Evolutionary conservation across 202 grass and related monocot genomes (phyloP), one percentile per base, ranked within the genome.

Genomic region (Setaria italica): DNA sequence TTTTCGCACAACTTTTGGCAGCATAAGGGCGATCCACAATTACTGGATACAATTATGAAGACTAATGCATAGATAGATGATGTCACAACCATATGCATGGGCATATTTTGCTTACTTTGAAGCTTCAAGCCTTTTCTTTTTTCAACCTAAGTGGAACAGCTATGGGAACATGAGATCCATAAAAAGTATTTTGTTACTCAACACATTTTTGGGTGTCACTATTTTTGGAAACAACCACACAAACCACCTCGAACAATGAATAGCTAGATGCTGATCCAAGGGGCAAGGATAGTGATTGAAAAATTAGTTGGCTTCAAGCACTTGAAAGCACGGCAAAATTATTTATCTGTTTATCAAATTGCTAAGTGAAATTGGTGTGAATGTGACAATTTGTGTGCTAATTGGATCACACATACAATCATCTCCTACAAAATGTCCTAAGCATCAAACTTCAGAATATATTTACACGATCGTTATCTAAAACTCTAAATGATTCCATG

Each of bases 1-100:
- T 15, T 15, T 67, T 42, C 41, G 68, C 11, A 42, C 39, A 32
- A 4, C 55, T 56, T 62, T 2, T 14, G 56, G 34, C 9, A 62
- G 50, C 67, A 75, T 3, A 47, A 62, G 57, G 13, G 33, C 42
- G 34, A 67, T 2, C 37, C 2, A 4, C 47, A 53, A 46, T 54
- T 82, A 56, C 43, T 51, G 20, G 6, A 89, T 64, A 63, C 45
- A 45, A 6, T 65, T 79, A 39, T 37, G 11, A 84, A 21, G 9
- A 65, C 8, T 33, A 17, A 29, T 51, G 46, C 7, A 50, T 1
- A 72, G 10, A 34, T 34, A 73, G 8, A 53, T 53, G 47, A 34
- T 17, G 0, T 53, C 0, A 0, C 25, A 50, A 51, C 14, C 0
- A 51, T 73, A 51, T 33, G 25, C 46, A 70, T 68, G 0, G 19